A percentile compares a stretch with the other conserved stretches of the same genome.
phyloP scores from a whole-genome alignment of 129 eudicot species.

The Erigeron canadensis region DNA sequence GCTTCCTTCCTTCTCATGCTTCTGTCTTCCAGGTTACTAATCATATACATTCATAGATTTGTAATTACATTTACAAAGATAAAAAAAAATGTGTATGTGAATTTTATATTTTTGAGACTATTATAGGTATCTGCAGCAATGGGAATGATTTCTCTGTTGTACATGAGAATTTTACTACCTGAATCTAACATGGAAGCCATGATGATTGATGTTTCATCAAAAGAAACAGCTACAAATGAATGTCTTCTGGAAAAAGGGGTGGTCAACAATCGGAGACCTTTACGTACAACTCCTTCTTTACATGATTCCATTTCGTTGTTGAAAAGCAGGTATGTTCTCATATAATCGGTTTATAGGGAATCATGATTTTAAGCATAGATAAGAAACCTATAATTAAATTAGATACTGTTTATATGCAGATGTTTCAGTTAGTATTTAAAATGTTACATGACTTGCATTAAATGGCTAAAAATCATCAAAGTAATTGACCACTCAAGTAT shows the following conservation, averaged over 20 bases:
- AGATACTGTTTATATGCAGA: too few species aligned
- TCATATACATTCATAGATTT: constrained; percentile 2
- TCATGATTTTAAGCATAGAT: background rate
- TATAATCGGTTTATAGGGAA: background rate
- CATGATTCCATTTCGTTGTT: constrained; percentile 55
- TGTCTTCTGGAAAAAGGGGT: constrained; percentile 49
- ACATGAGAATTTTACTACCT: constrained; percentile 77
- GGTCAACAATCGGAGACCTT: constrained; percentile 27
- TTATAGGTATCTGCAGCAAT: constrained; percentile 65
- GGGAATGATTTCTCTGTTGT: constrained; percentile 49
- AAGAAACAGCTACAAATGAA: constrained; percentile 24
- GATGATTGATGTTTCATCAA: constrained; percentile 23
- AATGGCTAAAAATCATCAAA: too few species aligned
- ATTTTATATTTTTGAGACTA: background rate
- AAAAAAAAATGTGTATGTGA: background rate
- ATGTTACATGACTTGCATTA: too few species aligned
- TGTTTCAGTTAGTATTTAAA: too few species aligned
- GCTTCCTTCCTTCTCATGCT: constrained; percentile 60
- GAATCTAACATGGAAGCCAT: constrained; percentile 44
- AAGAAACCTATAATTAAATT: too few species aligned
- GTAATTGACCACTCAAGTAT: background rate
- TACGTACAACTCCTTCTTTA: constrained; percentile 48
- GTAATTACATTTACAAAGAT: background rate
- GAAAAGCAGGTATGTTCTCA: constrained; percentile 48
- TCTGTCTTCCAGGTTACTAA: constrained; percentile 58